Evolutionary conservation across 495 filamentous ascomycete genomes (phyloP).

Genomic region (Penicillium longicatenatum): DNA sequence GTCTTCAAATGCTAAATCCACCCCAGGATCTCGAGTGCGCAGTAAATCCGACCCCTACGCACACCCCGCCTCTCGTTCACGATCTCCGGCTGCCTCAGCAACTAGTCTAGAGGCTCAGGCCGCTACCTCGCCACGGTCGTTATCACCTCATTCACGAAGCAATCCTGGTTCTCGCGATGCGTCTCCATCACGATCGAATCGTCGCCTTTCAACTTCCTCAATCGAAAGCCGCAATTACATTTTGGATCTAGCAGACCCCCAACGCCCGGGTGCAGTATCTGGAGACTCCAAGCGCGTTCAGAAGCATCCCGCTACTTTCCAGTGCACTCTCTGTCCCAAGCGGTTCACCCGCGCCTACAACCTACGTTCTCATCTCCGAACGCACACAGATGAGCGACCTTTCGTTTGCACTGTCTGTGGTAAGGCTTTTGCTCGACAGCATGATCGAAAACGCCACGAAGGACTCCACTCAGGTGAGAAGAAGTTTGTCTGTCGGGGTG

Average conservation of each 20-base stretch:
- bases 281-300: slow-evolving; percentile 75
- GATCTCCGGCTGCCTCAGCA: slow-evolving; percentile 45
- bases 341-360: slow-evolving; percentile 90
- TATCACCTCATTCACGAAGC: slow-evolving; percentile 61
- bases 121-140: slow-evolving; percentile 57
- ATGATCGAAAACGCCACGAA: slow-evolving; percentile 90
- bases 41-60: slow-evolving; percentile 76
- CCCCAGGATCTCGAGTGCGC: slow-evolving; percentile 57
- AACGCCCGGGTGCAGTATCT: slow-evolving; percentile 68
- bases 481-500: slow-evolving; percentile 95
- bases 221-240: slow-evolving; percentile 89
- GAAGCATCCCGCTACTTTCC: slow-evolving; percentile 93
- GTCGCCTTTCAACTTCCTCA: slow-evolving; percentile 86
- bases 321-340: slow-evolving; percentile 83
- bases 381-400: slow-evolving; percentile 88
- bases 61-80: slow-evolving; percentile 44
- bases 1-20: slow-evolving; percentile 17
- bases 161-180: slow-evolving; percentile 54
- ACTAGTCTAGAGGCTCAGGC: slow-evolving; percentile 48
- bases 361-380: slow-evolving; percentile 85
- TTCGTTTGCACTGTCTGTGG: slow-evolving; percentile 96
- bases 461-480: slow-evolving; percentile 90
- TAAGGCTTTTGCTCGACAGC: slow-evolving; percentile 94
- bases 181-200: slow-evolving; percentile 61
- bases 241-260: slow-evolving; percentile 85